A percentile compares a stretch with the other conserved stretches of the same genome.
phyloP scores from a whole-genome alignment of 2,329 filamentous ascomycete genomes.

The Cryoendolithus antarcticus region DNA sequence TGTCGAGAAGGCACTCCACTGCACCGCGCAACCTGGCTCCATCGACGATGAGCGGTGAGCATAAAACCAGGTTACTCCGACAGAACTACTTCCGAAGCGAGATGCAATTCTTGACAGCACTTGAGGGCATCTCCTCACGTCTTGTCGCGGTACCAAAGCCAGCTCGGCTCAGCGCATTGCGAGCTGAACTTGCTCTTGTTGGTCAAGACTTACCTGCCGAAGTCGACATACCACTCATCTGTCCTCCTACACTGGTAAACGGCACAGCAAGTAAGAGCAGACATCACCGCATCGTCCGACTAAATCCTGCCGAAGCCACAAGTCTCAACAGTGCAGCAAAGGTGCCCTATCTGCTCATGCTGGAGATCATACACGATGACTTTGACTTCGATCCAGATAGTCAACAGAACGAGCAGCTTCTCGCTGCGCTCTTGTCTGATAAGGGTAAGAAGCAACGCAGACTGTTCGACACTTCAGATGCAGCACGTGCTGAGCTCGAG shows the following conservation, averaged over 20 bases:
- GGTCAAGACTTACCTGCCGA: constrained; percentile 71
- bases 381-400: constrained; percentile 71
- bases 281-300: constrained; percentile 70
- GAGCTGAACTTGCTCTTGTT: constrained; percentile 69
- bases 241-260: constrained; percentile 60
- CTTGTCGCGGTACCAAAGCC: constrained; percentile 71
- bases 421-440: constrained; percentile 53
- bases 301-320: constrained; percentile 74
- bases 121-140: constrained; percentile 77
- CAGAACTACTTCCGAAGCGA: constrained; percentile 76
- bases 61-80: constrained; percentile 60
- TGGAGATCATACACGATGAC: constrained; percentile 69
- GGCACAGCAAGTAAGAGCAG: constrained; percentile 62
- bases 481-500: constrained; percentile 36
- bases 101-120: constrained; percentile 66
- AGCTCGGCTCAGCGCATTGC: constrained; percentile 65
- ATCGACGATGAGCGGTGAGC: constrained; percentile 48
- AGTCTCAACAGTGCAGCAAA: constrained; percentile 79
- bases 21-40: constrained; percentile 43
- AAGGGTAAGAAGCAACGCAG: constrained; percentile 44
- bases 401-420: constrained; percentile 56
- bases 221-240: constrained; percentile 72
- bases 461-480: constrained; percentile 46
- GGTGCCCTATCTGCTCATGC: constrained; percentile 74
- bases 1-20: constrained; percentile 44